Conservation (phyloP, 495 filamentous ascomycete species). For the Aspergillus conjunctus region DNA sequence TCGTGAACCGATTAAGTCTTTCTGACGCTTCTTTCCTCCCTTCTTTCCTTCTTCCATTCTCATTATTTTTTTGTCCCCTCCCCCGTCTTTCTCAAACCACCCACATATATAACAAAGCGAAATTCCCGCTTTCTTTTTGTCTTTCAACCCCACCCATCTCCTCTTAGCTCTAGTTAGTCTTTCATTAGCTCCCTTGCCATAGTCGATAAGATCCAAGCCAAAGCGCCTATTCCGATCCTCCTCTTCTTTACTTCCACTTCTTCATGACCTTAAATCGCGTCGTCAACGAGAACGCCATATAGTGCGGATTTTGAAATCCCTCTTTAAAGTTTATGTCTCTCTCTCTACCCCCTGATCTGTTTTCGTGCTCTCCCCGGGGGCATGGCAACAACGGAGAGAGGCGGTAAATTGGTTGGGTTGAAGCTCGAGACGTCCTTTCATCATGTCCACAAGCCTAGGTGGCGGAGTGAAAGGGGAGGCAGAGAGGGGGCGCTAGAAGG, state of each 20-base stretch:
- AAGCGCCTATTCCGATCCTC: background rate
- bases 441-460: conserved; percentile 27
- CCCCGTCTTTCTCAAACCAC: background rate
- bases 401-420: conserved; percentile 39
- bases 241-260: conserved; percentile 7
- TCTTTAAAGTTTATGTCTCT: conserved; percentile 21
- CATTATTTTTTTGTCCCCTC: background rate
- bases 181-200: conserved; percentile 10
- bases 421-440: conserved; percentile 48
- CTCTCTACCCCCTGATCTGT: conserved; percentile 9
- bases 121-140: background rate
- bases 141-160: background rate
- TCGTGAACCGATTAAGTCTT: background rate
- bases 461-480: conserved; percentile 31
- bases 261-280: conserved; percentile 3
- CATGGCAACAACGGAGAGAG: conserved; percentile 47
- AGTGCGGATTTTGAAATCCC: background rate
- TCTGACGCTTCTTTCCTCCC: background rate
- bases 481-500: conserved; percentile 33
- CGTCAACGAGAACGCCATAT: background rate
- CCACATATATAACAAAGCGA: too few species aligned
- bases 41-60: background rate
- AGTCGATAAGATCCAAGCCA: conserved; percentile 18
- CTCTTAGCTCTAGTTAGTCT: conserved; percentile 11
- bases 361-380: conserved; percentile 32